phyloP scores from a whole-genome alignment of 345 rosid species.

The Lepidium africanum region DNA sequence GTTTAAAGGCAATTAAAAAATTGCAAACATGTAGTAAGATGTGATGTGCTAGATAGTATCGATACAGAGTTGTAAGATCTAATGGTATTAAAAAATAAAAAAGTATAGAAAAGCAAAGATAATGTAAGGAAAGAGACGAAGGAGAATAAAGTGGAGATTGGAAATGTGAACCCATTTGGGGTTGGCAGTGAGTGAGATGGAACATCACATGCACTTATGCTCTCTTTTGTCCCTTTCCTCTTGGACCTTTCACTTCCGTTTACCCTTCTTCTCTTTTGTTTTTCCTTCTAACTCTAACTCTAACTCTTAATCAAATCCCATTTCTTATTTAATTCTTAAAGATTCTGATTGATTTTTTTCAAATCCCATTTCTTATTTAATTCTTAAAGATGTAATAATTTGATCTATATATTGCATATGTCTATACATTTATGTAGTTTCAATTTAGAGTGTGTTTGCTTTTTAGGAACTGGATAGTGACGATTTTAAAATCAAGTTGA shows the following conservation, averaged over 20 bases:
- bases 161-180: constrained; percentile 33
- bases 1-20: neutral
- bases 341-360: neutral
- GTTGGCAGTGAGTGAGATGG: constrained; percentile 32
- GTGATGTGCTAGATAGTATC: constrained; percentile 10
- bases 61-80: constrained; percentile 14
- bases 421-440: too few species aligned
- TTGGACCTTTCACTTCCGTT: constrained; percentile 53
- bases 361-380: too few species aligned
- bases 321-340: constrained; percentile 3
- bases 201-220: constrained; percentile 47
- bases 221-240: constrained; percentile 56
- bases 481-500: too few species aligned
- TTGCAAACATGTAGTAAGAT: neutral
- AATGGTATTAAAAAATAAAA: neutral
- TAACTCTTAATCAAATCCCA: neutral
- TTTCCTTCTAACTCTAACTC: neutral
- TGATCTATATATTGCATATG: too few species aligned
- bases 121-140: constrained; percentile 19
- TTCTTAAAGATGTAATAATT: too few species aligned
- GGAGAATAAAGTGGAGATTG: constrained; percentile 39
- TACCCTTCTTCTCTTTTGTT: constrained; percentile 7
- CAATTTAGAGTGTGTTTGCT: too few species aligned
- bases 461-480: too few species aligned
- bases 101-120: constrained; percentile 19